These are phyloP conservation scores for Middelhovenomyces tepae DNA, from an alignment of 805 yeast species.

Conservation along the genomic window DNA sequence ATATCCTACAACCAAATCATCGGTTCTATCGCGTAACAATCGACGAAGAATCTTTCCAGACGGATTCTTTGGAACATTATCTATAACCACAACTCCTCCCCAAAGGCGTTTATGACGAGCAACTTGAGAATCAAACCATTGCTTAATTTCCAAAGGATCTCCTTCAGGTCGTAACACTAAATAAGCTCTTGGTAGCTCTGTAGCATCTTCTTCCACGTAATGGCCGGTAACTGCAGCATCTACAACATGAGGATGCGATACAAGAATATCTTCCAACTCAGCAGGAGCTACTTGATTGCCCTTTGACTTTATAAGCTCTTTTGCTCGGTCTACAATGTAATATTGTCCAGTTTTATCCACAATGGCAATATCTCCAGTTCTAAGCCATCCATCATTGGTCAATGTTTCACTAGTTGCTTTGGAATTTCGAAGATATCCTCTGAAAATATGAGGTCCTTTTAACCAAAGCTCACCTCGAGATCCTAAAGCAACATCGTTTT, in stretches of 20 bases:
- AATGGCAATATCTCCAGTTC: slow-evolving; percentile 48
- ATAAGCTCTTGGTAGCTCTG: slow-evolving; percentile 45
- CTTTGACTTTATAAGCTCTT: slow-evolving; percentile 54
- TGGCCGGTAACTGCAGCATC: slow-evolving; percentile 88
- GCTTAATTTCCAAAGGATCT: slow-evolving; percentile 19
- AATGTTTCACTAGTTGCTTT: slow-evolving; percentile 40
- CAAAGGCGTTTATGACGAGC: slow-evolving; percentile 31
- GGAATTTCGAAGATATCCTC: slow-evolving; percentile 40
- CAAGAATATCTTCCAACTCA: slow-evolving; percentile 79
- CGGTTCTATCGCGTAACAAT: slow-evolving; percentile 53
- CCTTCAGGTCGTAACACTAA: slow-evolving; percentile 20
- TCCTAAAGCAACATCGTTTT: slow-evolving; percentile 41
- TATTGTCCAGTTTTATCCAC: slow-evolving; percentile 31
- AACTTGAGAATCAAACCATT: slow-evolving; percentile 30
- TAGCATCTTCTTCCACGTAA: slow-evolving; percentile 62
- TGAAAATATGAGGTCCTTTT: slow-evolving; percentile 49
- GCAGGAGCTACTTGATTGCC: slow-evolving; percentile 95
- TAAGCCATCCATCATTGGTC: slow-evolving; percentile 45
- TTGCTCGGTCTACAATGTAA: slow-evolving; percentile 50
- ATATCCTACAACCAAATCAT: slow-evolving; percentile 16
- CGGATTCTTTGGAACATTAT: slow-evolving; percentile 86
- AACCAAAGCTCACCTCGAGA: slow-evolving; percentile 46
- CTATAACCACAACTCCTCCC: slow-evolving; percentile 54
- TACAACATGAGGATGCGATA: slow-evolving; percentile 65
- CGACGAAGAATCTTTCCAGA: slow-evolving; percentile 94